Conservation (phyloP, 768 basidiomycete species). For the Phanerochaete sordida region DNA sequence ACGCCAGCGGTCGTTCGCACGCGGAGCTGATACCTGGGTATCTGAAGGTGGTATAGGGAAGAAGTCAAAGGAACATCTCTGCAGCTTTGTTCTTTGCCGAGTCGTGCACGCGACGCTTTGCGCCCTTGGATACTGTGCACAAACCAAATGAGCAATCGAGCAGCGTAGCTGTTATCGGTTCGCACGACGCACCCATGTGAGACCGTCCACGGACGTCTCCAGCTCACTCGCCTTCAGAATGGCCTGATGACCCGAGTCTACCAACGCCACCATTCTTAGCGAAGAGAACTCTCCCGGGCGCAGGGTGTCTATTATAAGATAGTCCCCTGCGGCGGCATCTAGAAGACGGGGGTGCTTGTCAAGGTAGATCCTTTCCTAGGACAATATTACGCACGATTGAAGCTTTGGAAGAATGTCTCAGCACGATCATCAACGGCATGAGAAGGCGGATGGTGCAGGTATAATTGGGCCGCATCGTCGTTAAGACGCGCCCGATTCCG, state of each 20-base stretch:
- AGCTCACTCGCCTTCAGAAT: slow-evolving; percentile 17
- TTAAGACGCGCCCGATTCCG: slow-evolving; percentile 22
- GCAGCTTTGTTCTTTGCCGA: neutral
- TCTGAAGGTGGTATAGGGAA: neutral
- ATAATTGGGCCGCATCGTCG: slow-evolving; percentile 36
- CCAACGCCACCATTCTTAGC: slow-evolving; percentile 32
- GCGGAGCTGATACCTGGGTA: neutral
- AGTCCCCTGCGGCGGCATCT: slow-evolving; percentile 33
- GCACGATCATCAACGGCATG: slow-evolving; percentile 53
- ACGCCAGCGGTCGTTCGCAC: neutral
- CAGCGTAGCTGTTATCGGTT: neutral
- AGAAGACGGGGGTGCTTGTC: neutral
- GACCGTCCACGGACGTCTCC: slow-evolving; percentile 19
- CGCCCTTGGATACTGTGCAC: neutral
- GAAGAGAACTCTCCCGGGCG: slow-evolving; percentile 15
- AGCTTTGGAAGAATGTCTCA: slow-evolving; percentile 49
- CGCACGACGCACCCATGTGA: slow-evolving; percentile 18
- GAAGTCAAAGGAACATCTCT: neutral
- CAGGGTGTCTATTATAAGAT: slow-evolving; percentile 33
- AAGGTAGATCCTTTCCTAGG: neutral
- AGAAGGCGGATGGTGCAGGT: slow-evolving; percentile 44
- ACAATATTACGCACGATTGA: slow-evolving; percentile 33
- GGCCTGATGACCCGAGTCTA: slow-evolving; percentile 29
- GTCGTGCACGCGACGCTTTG: neutral
- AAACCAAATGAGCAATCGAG: neutral